phyloP scores from a whole-genome alignment of 2,329 filamentous ascomycete genomes.

The Nemania serpens region DNA sequence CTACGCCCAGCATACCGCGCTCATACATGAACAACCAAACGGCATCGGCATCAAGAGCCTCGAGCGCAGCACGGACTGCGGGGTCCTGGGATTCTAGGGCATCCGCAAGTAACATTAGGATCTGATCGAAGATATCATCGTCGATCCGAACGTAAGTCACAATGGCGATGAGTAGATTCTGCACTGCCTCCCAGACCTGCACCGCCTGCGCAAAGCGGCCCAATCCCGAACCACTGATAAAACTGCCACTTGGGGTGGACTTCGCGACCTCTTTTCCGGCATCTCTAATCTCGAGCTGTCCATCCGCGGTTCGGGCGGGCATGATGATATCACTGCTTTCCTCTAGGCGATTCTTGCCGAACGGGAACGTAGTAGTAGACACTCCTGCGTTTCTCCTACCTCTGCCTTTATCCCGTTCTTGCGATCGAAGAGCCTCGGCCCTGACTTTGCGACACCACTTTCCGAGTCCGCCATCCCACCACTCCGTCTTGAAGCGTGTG shows the following conservation, averaged over 20 bases:
- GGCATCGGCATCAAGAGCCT: conserved; percentile 71
- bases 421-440: conserved; percentile 42
- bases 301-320: conserved; percentile 35
- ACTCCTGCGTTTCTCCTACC: conserved; percentile 17
- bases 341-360: conserved; percentile 13
- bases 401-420: conserved; percentile 7
- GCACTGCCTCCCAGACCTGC: conserved; percentile 67
- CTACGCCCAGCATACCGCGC: conserved; percentile 45
- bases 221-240: conserved; percentile 44
- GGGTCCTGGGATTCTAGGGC: conserved; percentile 51
- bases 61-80: conserved; percentile 59
- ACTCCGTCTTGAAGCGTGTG: conserved; percentile 75
- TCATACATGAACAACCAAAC: conserved; percentile 72
- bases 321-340: conserved; percentile 33
- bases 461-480: conserved; percentile 58
- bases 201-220: conserved; percentile 65
- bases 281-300: conserved; percentile 30
- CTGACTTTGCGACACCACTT: conserved; percentile 54
- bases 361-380: neutral
- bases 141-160: conserved; percentile 66
- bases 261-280: conserved; percentile 20
- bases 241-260: conserved; percentile 3
- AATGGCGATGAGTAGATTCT: conserved; percentile 64
- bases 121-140: conserved; percentile 72
- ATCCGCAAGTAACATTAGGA: conserved; percentile 65